A percentile compares a stretch with the other conserved stretches of the same genome.
These are phyloP conservation scores for Coemansia reversa DNA, from an alignment of 192 early-diverging fungal species.

Conservation along the genomic window DNA sequence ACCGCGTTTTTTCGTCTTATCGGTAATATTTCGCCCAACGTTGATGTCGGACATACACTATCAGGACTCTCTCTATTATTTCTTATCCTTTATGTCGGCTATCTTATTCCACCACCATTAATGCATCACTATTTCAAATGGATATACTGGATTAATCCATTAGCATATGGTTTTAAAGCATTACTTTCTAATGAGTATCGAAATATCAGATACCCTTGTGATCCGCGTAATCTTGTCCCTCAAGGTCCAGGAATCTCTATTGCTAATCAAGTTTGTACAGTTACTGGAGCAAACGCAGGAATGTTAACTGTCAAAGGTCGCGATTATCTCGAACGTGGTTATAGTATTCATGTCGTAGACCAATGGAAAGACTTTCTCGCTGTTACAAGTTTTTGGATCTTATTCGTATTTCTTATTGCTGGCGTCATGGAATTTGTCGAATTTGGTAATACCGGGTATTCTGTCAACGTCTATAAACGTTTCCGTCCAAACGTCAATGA, in stretches of 20 bases:
- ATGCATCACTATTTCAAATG: conserved; percentile 65
- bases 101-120: conserved; percentile 56
- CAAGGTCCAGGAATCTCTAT: conserved; percentile 40
- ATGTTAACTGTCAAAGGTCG: conserved; percentile 57
- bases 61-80: conserved; percentile 61
- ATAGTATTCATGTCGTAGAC: conserved; percentile 56
- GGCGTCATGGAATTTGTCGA: conserved; percentile 60
- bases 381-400: conserved; percentile 36
- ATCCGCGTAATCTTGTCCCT: conserved; percentile 38
- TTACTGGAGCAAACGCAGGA: conserved; percentile 58
- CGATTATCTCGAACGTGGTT: conserved; percentile 57
- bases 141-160: conserved; percentile 71
- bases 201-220: conserved; percentile 33
- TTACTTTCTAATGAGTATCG: conserved; percentile 62
- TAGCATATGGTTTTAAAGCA: conserved; percentile 65
- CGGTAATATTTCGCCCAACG: conserved; percentile 58
- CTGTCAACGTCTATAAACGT: conserved; percentile 40
- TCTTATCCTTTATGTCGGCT: conserved; percentile 61
- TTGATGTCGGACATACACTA: conserved; percentile 58
- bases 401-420: conserved; percentile 43
- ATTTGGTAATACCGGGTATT: conserved; percentile 35
- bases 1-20: conserved; percentile 59
- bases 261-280: conserved; percentile 60
- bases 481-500: conserved; percentile 25
- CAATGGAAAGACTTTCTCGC: conserved; percentile 63